Conservation (phyloP, 148 eudicot species). For the Oxyria digyna region DNA sequence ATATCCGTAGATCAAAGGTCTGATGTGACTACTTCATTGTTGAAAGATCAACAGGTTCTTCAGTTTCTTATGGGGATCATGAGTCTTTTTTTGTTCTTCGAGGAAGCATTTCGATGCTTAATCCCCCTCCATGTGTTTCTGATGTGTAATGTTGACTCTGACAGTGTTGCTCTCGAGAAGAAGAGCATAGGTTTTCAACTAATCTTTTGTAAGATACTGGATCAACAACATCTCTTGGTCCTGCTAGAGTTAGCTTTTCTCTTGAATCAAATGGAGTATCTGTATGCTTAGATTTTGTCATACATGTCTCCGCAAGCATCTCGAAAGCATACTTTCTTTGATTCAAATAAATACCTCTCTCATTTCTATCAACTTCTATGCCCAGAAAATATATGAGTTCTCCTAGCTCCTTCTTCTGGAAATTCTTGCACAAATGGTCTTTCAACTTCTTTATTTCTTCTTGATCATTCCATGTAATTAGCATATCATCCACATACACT, state of each 20-base stretch:
- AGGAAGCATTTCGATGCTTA: too few relatives aligned
- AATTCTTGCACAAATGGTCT: background rate
- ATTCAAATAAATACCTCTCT: background rate
- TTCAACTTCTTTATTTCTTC: background rate
- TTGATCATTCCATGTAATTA: background rate
- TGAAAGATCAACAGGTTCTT: too few relatives aligned
- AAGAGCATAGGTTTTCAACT: slow-evolving; percentile 1
- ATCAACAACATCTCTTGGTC: too few relatives aligned
- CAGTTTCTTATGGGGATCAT: too few relatives aligned
- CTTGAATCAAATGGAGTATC: too few relatives aligned
- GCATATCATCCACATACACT: background rate
- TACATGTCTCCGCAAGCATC: background rate
- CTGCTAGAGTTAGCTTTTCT: background rate
- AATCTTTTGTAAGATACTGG: background rate
- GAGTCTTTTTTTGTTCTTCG: too few relatives aligned
- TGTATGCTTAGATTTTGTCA: too few relatives aligned
- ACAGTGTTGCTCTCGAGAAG: too few relatives aligned
- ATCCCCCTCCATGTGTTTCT: too few relatives aligned
- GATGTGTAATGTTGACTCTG: too few relatives aligned
- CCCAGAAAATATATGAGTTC: background rate
- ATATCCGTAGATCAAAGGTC: too few relatives aligned
- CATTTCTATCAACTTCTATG: background rate
- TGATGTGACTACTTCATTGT: too few relatives aligned
- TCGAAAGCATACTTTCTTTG: background rate
- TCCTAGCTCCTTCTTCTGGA: background rate